Evolutionary conservation across 768 basidiomycete genomes (phyloP).

Genomic region (Trametes meyenii): DNA sequence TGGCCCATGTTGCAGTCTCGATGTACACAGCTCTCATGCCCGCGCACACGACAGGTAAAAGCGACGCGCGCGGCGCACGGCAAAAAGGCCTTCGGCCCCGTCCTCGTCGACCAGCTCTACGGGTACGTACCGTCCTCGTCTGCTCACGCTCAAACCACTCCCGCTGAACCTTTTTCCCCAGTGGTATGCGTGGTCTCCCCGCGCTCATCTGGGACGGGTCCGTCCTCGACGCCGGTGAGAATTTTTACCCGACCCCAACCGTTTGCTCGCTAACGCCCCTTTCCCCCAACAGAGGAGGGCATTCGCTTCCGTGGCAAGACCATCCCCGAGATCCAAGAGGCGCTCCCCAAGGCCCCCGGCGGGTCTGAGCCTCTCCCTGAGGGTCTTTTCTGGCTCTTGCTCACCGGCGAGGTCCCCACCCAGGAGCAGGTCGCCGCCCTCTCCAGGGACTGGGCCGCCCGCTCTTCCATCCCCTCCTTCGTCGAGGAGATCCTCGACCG

Average conservation of each 20-base stretch:
- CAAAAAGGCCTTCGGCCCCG: constrained; percentile 91
- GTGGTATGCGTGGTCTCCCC: constrained; percentile 87
- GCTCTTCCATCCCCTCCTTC: constrained; percentile 87
- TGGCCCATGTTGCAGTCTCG: neutral
- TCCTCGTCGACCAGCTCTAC: constrained; percentile 88
- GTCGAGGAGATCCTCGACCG: constrained; percentile 97
- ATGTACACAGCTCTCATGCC: neutral
- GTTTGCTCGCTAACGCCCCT: constrained; percentile 13
- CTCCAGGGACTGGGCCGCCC: constrained; percentile 93
- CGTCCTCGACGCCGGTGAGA: constrained; percentile 87
- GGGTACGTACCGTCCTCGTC: constrained; percentile 52
- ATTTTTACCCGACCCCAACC: neutral
- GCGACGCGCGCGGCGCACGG: constrained; percentile 84
- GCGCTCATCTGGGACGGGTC: constrained; percentile 99
- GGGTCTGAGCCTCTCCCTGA: constrained; percentile 93
- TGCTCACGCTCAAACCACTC: constrained; percentile 4
- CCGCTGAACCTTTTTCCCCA: constrained; percentile 34
- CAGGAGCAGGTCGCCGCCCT: constrained; percentile 84
- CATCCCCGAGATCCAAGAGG: constrained; percentile 85
- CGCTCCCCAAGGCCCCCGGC: constrained; percentile 86
- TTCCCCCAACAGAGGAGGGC: constrained; percentile 71
- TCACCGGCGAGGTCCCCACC: constrained; percentile 95
- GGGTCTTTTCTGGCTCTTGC: constrained; percentile 91
- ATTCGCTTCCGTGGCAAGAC: constrained; percentile 98
- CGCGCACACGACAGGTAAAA: constrained; percentile 60